Percentiles rank a stretch among this genome's conserved stretches.
Conservation (phyloP, 140 eudicot genomes). For the Flaveria floridana region DNA sequence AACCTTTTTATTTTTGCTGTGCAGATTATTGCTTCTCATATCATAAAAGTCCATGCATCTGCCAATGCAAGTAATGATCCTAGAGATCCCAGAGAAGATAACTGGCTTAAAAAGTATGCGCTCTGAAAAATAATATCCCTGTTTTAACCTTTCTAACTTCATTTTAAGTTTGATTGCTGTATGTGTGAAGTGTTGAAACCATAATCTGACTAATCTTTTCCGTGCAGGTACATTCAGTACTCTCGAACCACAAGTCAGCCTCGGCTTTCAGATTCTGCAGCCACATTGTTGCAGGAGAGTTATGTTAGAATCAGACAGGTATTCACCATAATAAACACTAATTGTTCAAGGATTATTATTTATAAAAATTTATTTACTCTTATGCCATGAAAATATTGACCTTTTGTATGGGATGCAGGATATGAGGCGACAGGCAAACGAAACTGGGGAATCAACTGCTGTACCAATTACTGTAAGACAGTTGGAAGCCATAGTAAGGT, state of each 20-base stretch:
- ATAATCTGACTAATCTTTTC: neutral
- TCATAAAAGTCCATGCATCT: slow-evolving; percentile 80
- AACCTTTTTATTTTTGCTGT: slow-evolving; percentile 19
- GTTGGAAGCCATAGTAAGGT: slow-evolving; percentile 93
- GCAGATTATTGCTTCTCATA: slow-evolving; percentile 88
- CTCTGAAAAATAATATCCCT: neutral
- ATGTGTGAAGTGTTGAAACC: slow-evolving; percentile 20
- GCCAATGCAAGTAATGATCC: slow-evolving; percentile 62
- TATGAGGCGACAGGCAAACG: slow-evolving; percentile 95
- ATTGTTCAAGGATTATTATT: neutral
- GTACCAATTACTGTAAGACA: slow-evolving; percentile 98
- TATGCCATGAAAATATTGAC: slow-evolving; percentile 4
- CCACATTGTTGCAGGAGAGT: slow-evolving; percentile 66
- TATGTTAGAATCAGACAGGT: slow-evolving; percentile 98
- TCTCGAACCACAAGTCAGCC: slow-evolving; percentile 78
- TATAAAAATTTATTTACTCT: neutral
- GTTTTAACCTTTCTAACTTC: neutral
- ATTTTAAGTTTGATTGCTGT: neutral
- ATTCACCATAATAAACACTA: slow-evolving; percentile 8
- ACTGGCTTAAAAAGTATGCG: slow-evolving; percentile 84
- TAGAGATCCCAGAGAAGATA: slow-evolving; percentile 67
- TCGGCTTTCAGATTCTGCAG: slow-evolving; percentile 93
- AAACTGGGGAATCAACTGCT: slow-evolving; percentile 92
- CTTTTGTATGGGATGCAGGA: slow-evolving; percentile 43
- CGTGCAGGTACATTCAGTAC: slow-evolving; percentile 87